Base-by-base conservation (phyloP, 768 basidiomycete genomes). In the button mushroom (Agaricus bisporus) region DNA sequence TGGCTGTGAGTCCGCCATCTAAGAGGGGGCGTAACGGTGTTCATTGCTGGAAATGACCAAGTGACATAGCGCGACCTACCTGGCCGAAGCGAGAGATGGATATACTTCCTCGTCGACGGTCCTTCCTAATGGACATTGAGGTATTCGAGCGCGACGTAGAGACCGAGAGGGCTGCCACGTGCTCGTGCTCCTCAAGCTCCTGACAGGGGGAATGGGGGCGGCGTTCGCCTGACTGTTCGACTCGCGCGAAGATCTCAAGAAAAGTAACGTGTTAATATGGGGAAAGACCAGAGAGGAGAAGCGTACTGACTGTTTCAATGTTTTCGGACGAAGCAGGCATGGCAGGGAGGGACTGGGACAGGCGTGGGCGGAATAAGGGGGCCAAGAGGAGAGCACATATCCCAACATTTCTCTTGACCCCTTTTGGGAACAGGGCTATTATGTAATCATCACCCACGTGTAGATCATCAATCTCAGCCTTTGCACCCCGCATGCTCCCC, bases 31-130 rank as follows among this genome's bases (percentile, higher is more conserved):
- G 38, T 20, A 8, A 5, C 0, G 6, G 0, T 10, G n/a, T 7
- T 52, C 18, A 45, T 22, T 3, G 25, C 28, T 5, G 28, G 35
- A 22, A 18, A 15, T 28, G 6, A 12, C 15, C 1, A 3, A 9
- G 15, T 20, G 9, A 43, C 4, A 29, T 28, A 39, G 37, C 14
- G 3, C n/a, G 25, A 41, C 52, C 15, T 41, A 47, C 52, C n/a
- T 54, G 52, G 14, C 52, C 52, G 37, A 54, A 47, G 29, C 52
- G 45, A 18, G 52, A 54, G 29, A 54, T 54, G 29, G 52, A 41
- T 47, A 54, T 54, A 15, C 52, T 54, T 35, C 52, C 52, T 1
- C 51, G 51, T 15, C 44, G 42, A 29, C 38, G 52, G 17, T 47
- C 26, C 29, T 25, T 39, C 26, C 15, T 44, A 15, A 15, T 18